Evolutionary conservation across 176 grass and related monocot genomes (phyloP).

Genomic region (Elaeis guineensis): DNA sequence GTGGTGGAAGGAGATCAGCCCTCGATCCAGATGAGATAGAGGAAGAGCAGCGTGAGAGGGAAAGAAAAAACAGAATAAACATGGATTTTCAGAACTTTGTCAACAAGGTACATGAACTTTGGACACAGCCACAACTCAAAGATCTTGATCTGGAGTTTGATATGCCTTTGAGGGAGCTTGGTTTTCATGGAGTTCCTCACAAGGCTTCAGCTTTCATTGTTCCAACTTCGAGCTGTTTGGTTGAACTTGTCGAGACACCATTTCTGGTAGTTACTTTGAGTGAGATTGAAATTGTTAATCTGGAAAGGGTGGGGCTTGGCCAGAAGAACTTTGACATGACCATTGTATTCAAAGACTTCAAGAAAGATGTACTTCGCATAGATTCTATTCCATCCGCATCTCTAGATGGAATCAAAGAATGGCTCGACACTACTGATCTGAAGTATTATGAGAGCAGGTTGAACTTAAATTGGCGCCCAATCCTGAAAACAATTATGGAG

Average conservation of each 20-base stretch:
- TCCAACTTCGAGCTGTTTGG: conserved; percentile 79
- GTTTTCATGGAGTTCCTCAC: conserved; percentile 79
- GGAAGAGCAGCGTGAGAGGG: conserved; percentile 88
- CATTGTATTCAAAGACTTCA: conserved; percentile 95
- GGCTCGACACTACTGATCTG: conserved; percentile 86
- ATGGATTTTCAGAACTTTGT: conserved; percentile 83
- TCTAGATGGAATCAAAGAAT: conserved; percentile 78
- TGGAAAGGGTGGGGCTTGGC: conserved; percentile 83
- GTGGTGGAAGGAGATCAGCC: conserved; percentile 45
- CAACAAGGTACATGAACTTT: conserved; percentile 68
- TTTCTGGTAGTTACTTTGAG: conserved; percentile 69
- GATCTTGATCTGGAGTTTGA: conserved; percentile 69
- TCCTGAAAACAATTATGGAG: conserved; percentile 79
- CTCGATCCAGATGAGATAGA: conserved; percentile 93
- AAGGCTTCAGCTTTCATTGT: conserved; percentile 80
- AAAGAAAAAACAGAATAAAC: conserved; percentile 69
- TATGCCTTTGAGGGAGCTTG: conserved; percentile 67
- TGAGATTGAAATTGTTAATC: conserved; percentile 91
- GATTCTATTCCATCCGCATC: conserved; percentile 77
- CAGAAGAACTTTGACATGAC: conserved; percentile 94
- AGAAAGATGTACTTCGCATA: conserved; percentile 71
- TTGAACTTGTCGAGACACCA: conserved; percentile 69
- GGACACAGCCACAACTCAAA: conserved; percentile 69
- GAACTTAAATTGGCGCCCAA: conserved; percentile 85
- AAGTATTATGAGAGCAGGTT: conserved; percentile 92